Base-by-base conservation (phyloP, 164 flowering plant genomes). In the Chimonanthus salicifolius region DNA sequence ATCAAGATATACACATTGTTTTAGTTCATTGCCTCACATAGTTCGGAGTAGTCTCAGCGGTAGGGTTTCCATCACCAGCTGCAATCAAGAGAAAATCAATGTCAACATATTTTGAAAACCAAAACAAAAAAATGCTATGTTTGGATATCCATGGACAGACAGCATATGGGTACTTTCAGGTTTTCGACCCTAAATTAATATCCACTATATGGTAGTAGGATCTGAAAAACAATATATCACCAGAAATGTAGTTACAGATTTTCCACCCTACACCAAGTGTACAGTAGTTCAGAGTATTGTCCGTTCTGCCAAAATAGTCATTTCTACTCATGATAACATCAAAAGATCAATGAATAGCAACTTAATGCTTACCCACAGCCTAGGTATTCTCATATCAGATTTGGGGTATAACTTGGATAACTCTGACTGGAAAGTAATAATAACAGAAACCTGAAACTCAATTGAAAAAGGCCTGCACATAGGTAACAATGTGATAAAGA, bases 21-120 rank as follows among this genome's bases (percentile, higher is more conserved):
- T 47, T 8, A 11, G 46, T 45, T 46, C n/a, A 44, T 66, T 45
- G 6, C 68, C 48, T 85, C 81, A 85, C 71, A 74, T 85, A 63
- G 88, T 79, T 49, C 92, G 87, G 60, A 87, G 78, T 43, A 93
- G 77, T 74, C 86, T 87, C 46, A 89, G 82, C 15, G 97, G 98
- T 48, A 92, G 74, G 48, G 89, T 85, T 78, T 92, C 96, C 91
- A 85, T 77, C 78, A 94, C 98, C 71, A 82, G 72, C 98, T 92
- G 87, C 76, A 81, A 33, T 43, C 13, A 44, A 67, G 70, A 71
- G 48, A 62, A 75, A 68, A 3, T 15, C 3, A 4, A 21, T 58
- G 16, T 1, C 47, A 1, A 4, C 48, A 65, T 11, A 3, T 4
- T 62, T 62, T 62, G 21, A 62, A 6, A 15, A 62, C 4, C 15